A percentile compares a stretch with the other conserved stretches of the same genome.
These are phyloP conservation scores for Nitzschia sp. DNA, from an alignment of 108 stramenopile genomes.

Conservation along the genomic window DNA sequence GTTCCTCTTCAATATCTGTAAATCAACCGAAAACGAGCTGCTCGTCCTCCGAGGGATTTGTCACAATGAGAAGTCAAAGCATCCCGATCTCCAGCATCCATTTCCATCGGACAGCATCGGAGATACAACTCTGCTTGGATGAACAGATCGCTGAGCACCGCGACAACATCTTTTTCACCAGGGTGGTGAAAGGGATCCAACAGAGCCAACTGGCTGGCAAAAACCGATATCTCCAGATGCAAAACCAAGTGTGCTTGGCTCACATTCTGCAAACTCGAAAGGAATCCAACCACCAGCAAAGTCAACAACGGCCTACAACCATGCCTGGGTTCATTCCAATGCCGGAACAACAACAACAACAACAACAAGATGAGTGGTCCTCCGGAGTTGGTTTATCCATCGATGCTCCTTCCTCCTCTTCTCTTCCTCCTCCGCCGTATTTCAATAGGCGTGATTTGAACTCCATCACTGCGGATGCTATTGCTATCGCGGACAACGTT, in stretches of 20 bases:
- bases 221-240: slow-evolving; percentile 1
- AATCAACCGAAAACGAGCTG: neutral
- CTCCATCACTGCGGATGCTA: neutral
- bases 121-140: slow-evolving; percentile 46
- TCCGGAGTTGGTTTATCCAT: slow-evolving; percentile 3
- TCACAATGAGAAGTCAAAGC: slow-evolving; percentile 36
- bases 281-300: no score
- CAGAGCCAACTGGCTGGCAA: slow-evolving; percentile 11
- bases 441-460: neutral
- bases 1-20: slow-evolving; percentile 2
- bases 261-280: slow-evolving; percentile 28
- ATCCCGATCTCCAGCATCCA: slow-evolving; percentile 18
- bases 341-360: no score
- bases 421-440: neutral
- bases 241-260: slow-evolving; percentile 17
- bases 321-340: no score
- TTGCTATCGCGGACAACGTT: neutral
- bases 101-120: slow-evolving; percentile 39
- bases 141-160: slow-evolving; percentile 50
- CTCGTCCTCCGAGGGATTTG: neutral
- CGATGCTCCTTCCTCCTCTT: neutral
- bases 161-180: slow-evolving; percentile 43
- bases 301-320: no score
- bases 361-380: slow-evolving; percentile 14
- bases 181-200: slow-evolving; percentile 46